These are phyloP conservation scores for Lactifluus volemus DNA, from an alignment of 768 basidiomycete genomes.

Conservation along the genomic window DNA sequence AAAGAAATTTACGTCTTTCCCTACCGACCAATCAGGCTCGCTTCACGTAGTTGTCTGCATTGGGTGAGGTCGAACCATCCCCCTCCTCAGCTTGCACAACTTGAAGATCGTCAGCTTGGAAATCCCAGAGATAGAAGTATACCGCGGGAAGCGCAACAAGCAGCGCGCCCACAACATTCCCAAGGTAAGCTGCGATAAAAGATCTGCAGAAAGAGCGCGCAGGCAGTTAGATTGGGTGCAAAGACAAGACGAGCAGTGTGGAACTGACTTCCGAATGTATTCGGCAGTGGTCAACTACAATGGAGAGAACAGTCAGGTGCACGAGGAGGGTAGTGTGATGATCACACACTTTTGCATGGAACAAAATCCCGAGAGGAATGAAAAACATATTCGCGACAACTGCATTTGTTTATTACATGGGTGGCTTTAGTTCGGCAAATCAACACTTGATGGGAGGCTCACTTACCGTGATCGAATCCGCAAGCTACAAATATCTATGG, in stretches of 20 bases:
- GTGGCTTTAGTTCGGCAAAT: not conserved
- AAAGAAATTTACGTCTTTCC: not conserved
- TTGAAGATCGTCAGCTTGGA: constrained; percentile 15
- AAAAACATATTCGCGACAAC: constrained; percentile 75
- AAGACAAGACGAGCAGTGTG: not conserved
- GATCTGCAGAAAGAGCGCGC: constrained; percentile 32
- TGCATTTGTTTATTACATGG: constrained; percentile 19
- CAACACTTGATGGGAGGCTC: not conserved
- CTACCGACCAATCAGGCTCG: not conserved
- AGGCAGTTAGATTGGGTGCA: not conserved
- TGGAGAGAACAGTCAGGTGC: not conserved
- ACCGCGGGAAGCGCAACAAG: constrained; percentile 55
- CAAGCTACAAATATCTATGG: constrained; percentile 59
- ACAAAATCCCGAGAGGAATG: constrained; percentile 61
- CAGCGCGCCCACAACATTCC: constrained; percentile 59
- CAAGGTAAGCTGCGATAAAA: constrained; percentile 53
- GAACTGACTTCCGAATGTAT: constrained; percentile 58
- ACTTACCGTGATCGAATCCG: constrained; percentile 59
- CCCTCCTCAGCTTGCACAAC: constrained; percentile 8
- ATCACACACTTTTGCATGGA: constrained; percentile 49
- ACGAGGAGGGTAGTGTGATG: not conserved
- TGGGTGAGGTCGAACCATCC: not conserved
- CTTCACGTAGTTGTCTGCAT: not conserved
- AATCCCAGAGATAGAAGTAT: constrained; percentile 56
- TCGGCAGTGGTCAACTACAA: constrained; percentile 40